Percentiles rank a stretch among this genome's conserved stretches.
These are phyloP conservation scores for Scutellaria baicalensis DNA, from an alignment of 257 asterid genomes.

Conservation along the genomic window DNA sequence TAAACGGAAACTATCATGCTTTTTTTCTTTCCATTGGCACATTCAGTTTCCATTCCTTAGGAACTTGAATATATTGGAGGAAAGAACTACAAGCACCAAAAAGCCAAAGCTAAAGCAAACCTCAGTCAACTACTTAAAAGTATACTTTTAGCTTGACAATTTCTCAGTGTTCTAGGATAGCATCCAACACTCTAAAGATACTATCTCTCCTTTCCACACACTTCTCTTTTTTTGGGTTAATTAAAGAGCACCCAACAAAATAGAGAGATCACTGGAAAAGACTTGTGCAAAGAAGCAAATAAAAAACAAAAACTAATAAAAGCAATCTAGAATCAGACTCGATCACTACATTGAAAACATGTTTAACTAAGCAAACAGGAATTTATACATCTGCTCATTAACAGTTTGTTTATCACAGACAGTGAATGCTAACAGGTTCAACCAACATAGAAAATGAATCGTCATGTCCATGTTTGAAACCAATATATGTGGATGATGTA, in stretches of 20 bases:
- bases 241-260: not conserved
- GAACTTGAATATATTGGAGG: conserved; percentile 19
- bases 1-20: conserved; percentile 60
- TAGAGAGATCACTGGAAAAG: not conserved
- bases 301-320: too few species aligned
- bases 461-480: too few species aligned
- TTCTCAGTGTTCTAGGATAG: not conserved
- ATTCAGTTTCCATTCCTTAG: conserved; percentile 40
- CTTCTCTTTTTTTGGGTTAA: not conserved
- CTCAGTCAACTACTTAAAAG: not conserved
- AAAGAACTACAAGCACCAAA: not conserved
- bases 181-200: not conserved
- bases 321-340: too few species aligned
- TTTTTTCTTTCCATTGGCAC: conserved; percentile 27
- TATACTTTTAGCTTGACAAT: not conserved
- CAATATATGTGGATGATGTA: too few species aligned
- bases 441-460: too few species aligned
- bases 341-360: too few species aligned
- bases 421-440: too few species aligned
- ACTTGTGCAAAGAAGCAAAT: not conserved
- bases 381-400: too few species aligned
- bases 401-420: too few species aligned
- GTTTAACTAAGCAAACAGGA: too few species aligned
- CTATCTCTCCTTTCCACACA: not conserved
- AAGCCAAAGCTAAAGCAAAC: not conserved